phyloP scores from a whole-genome alignment of 768 basidiomycete genomes.

The Tulasnella sp. region DNA sequence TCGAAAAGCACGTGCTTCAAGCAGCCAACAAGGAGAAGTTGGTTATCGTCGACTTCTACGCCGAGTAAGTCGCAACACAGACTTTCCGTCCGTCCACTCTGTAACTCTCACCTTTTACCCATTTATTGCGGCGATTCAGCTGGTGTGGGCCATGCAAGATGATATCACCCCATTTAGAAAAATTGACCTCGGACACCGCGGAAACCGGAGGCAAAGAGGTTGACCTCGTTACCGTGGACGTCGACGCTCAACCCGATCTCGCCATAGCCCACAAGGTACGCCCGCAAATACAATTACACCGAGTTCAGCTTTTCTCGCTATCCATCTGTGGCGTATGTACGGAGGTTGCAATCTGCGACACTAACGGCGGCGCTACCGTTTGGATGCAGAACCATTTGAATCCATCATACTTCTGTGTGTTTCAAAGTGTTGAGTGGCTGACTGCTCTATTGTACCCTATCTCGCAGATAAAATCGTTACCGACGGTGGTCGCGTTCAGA shows the following conservation, averaged over 20 bases:
- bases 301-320: no score
- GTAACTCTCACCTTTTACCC: background rate
- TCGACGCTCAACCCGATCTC: conserved; percentile 43
- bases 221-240: conserved; percentile 56
- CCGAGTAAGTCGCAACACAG: conserved; percentile 41
- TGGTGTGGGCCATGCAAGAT: conserved; percentile 73
- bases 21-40: conserved; percentile 30
- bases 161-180: conserved; percentile 60
- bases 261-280: conserved; percentile 41
- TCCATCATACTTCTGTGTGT: no score
- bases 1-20: conserved; percentile 10
- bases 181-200: conserved; percentile 37
- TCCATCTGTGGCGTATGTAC: no score
- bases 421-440: no score
- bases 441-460: background rate
- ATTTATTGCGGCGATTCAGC: conserved; percentile 30
- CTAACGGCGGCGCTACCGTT: no score
- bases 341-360: no score
- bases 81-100: conserved; percentile 6
- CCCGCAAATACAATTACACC: no score
- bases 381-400: no score
- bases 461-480: conserved; percentile 56
- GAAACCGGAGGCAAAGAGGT: conserved; percentile 46
- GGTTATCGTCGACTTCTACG: conserved; percentile 70
- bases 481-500: conserved; percentile 69